Base-by-base conservation (phyloP, 2,329 filamentous ascomycete species). In the Thermothelomyces thermophilus region DNA sequence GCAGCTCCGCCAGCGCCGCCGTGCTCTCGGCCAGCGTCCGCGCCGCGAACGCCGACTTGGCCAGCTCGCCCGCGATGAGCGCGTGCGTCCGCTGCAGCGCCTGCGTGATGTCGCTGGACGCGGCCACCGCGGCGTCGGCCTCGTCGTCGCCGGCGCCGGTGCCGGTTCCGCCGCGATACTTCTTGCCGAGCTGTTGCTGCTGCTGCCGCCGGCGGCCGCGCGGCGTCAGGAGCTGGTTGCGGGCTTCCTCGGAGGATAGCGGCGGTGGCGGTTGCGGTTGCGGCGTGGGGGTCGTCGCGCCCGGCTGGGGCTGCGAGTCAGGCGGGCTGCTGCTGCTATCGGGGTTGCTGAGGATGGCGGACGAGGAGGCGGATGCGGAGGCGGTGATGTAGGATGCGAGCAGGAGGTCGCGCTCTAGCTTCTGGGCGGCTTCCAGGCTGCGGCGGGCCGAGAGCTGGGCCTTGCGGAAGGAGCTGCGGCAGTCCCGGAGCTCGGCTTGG, bases 1-100 rank as follows among this genome's bases (percentile, higher is more conserved):
- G 82, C 1, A 98, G 77, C 56, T 87, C 81, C 46, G 79, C 78
- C n/a, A 98, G 77, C 10, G 90, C 89, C 9, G 82, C 84, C 6
- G 87, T 91, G 2, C 86, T 90, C 70, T 93, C 84, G 54, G 84
- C 83, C 60, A 98, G 76, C 1, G 90, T 94, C 66, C 95, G 85
- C 60, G 93, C 85, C 16, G 91, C 91, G 64, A 95, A 97, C 61
- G 87, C 84, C 58, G 88, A 94, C 52, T 89, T 84, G 41, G 84
- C 82, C 7, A 98, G 79, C 72, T 96, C 90, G 4, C 82, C 76
- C 56, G 87, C 82, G 73, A 97, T 90, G 62, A 95, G 77, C 55
- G 87, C 82, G 68, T 97, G 90, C 5, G 91, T 94, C 53, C 90
- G 78, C 53, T 89, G 80, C 46, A 98, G 76, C 1, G 90, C 87